phyloP scores from a whole-genome alignment of 2,329 filamentous ascomycete genomes.

The Colletotrichum siamense region DNA sequence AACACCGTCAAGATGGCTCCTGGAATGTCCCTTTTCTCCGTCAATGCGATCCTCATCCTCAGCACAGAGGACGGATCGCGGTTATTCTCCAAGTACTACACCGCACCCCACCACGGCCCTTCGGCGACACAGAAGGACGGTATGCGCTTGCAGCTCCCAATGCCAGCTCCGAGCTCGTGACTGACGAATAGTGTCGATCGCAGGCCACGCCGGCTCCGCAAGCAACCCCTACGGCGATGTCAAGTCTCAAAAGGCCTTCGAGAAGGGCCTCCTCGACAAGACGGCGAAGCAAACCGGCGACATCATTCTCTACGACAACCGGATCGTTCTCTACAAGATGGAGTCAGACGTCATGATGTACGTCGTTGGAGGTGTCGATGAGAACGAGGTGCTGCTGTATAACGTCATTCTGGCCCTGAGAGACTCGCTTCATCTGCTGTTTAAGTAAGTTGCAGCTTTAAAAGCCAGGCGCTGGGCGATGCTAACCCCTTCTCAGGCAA shows the following conservation, averaged over 20 bases:
- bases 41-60: slow-evolving; percentile 80
- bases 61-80: slow-evolving; percentile 87
- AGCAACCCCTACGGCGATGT: slow-evolving; percentile 83
- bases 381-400: slow-evolving; percentile 97
- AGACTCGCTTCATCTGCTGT: slow-evolving; percentile 87
- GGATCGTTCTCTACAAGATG: slow-evolving; percentile 96
- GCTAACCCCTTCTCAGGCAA: slow-evolving; percentile 63
- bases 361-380: slow-evolving; percentile 86
- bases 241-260: slow-evolving; percentile 95
- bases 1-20: slow-evolving; percentile 64
- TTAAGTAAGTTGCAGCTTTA: slow-evolving; percentile 71
- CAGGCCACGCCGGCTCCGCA: slow-evolving; percentile 31
- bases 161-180: background rate
- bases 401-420: slow-evolving; percentile 91
- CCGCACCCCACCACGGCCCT: slow-evolving; percentile 54
- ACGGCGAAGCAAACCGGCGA: slow-evolving; percentile 94
- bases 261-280: slow-evolving; percentile 95
- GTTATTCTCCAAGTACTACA: slow-evolving; percentile 87
- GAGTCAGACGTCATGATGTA: slow-evolving; percentile 98
- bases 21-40: slow-evolving; percentile 76
- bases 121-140: slow-evolving; percentile 28
- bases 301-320: slow-evolving; percentile 97
- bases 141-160: slow-evolving; percentile 22
- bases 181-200: background rate
- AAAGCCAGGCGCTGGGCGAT: background rate